phyloP scores from a whole-genome alignment of 257 asterid genomes.

The Rhazya stricta region DNA sequence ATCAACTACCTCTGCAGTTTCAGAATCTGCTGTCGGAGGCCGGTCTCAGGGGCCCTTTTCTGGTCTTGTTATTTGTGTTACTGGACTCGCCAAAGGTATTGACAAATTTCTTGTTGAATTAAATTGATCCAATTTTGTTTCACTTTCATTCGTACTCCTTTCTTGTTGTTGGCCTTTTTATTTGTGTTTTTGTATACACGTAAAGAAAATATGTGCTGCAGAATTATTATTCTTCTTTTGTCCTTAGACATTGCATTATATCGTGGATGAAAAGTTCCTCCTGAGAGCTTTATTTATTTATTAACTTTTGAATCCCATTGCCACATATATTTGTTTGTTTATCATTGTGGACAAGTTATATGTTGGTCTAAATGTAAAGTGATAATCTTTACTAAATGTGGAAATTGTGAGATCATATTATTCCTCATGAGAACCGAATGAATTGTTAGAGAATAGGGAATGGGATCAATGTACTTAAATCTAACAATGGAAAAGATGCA shows the following conservation, averaged over 20 bases:
- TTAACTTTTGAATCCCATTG: neutral
- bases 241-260: neutral
- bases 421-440: neutral
- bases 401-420: neutral
- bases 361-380: neutral
- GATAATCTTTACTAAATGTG: neutral
- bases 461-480: neutral
- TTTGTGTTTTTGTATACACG: neutral
- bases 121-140: neutral
- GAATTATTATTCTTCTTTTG: neutral
- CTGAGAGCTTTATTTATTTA: neutral
- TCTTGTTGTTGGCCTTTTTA: neutral
- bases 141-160: neutral
- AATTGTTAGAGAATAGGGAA: neutral
- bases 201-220: neutral
- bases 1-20: slow-evolving; percentile 37
- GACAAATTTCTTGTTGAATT: neutral
- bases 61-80: slow-evolving; percentile 86
- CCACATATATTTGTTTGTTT: neutral
- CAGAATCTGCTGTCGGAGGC: slow-evolving; percentile 35
- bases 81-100: slow-evolving; percentile 87
- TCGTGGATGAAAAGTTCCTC: neutral
- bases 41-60: slow-evolving; percentile 55
- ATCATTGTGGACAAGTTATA: neutral
- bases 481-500: neutral